Percentiles rank a stretch among this genome's conserved stretches.
Evolutionary conservation across 352 stramenopile genomes (phyloP).

Genomic region (Phytopythium ostracodes): DNA sequence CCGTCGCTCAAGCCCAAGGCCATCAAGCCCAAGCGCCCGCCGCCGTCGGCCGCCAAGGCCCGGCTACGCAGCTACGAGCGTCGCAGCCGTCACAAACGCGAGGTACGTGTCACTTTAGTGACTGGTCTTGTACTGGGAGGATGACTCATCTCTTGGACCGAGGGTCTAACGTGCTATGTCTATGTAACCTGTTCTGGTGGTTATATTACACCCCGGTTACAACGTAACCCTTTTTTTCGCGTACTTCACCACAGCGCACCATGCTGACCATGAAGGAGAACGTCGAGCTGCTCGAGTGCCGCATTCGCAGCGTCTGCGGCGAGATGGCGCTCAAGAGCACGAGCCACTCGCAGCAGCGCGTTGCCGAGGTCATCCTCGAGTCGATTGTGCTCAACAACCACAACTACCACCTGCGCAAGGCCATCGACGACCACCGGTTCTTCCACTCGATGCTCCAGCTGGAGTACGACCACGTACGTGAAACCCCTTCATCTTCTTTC

Average conservation of each 20-base stretch:
- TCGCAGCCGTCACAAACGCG: constrained; percentile 44
- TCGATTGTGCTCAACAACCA: constrained; percentile 39
- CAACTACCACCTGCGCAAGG: constrained; percentile 45
- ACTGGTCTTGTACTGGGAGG: neutral
- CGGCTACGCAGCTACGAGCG: constrained; percentile 48
- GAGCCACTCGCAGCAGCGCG: constrained; percentile 18
- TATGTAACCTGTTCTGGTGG: neutral
- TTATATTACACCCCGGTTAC: neutral
- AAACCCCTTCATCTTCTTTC: neutral
- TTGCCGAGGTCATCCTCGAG: constrained; percentile 37
- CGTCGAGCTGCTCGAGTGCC: constrained; percentile 29
- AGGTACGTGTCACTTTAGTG: constrained; percentile 20
- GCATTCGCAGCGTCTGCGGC: constrained; percentile 30
- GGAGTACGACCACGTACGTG: constrained; percentile 56
- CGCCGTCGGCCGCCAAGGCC: constrained; percentile 37
- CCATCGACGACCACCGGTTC: constrained; percentile 47
- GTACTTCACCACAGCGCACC: constrained; percentile 25
- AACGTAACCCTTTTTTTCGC: neutral
- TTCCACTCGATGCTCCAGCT: constrained; percentile 61
- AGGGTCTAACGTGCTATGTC: neutral
- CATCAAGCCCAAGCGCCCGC: constrained; percentile 31
- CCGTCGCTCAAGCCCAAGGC: constrained; percentile 28
- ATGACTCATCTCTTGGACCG: neutral
- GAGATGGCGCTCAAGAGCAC: constrained; percentile 12
- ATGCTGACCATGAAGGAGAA: constrained; percentile 53